Conservation (phyloP, 805 yeast species). For the Yarrowia bubula region DNA sequence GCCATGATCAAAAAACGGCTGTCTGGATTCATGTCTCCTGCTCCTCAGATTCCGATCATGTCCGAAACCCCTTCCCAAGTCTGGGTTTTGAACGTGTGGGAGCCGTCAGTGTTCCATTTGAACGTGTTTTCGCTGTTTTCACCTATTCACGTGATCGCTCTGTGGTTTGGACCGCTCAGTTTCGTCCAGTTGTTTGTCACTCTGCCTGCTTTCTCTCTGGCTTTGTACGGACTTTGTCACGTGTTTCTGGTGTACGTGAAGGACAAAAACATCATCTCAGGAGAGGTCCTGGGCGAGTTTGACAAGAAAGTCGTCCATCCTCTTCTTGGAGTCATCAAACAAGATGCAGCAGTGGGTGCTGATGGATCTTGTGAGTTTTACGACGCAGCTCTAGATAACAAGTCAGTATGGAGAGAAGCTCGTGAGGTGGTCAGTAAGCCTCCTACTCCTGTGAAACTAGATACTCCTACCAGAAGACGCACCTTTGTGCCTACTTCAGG, state of each 20-base stretch:
- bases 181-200: constrained; percentile 41
- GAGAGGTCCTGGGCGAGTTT: constrained; percentile 63
- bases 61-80: background rate
- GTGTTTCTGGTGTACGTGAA: constrained; percentile 50
- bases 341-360: constrained; percentile 55
- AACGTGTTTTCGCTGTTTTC: constrained; percentile 54
- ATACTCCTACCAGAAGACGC: constrained; percentile 6
- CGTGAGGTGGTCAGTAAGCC: background rate
- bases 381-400: constrained; percentile 34
- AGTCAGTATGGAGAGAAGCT: constrained; percentile 26
- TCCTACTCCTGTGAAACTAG: constrained; percentile 4
- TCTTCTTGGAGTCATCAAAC: constrained; percentile 48
- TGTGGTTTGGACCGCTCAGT: constrained; percentile 43
- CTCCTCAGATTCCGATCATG: background rate
- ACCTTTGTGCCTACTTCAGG: constrained; percentile 9
- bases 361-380: constrained; percentile 36
- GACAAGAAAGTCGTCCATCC: constrained; percentile 63
- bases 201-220: constrained; percentile 40
- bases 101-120: constrained; percentile 58
- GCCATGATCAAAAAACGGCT: background rate
- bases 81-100: constrained; percentile 66
- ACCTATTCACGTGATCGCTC: constrained; percentile 53
- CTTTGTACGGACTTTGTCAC: constrained; percentile 42
- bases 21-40: constrained; percentile 3
- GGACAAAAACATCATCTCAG: constrained; percentile 60